Base-by-base conservation (phyloP, 1,139 yeast species). In the Hyphopichia buzzinii region DNA sequence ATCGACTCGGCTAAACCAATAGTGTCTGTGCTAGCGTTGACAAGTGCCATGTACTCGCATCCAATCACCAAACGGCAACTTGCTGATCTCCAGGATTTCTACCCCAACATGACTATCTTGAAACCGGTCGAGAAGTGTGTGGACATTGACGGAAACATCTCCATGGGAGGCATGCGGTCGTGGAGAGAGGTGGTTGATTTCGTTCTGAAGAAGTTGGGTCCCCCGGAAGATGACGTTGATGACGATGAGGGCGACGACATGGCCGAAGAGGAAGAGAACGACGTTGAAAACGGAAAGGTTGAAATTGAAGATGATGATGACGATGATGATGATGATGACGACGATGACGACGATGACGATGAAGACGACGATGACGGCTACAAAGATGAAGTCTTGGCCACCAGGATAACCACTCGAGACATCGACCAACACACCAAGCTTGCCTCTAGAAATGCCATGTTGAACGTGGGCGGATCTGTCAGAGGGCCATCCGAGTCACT, bases 91-190 rank as follows among this genome's bases (percentile, higher is more conserved):
- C 57, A 54, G 34, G 63, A 59, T 38, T 49, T 52, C 3, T 59
- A 53, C 35, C 63, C 64, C 11, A 54, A 55, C 36, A 53, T 59
- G 49, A 46, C 52, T 15, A 53, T 59, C 12, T 46, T 59, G 35
- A 58, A 57, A 35, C 64, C 64, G 4, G 62, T 56, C 19, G 64
- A 59, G 35, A 59, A 59, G 34, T 55, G 53, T 29, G 56, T 56
- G 16, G 63, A 59, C 41, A 49, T 50, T n/a, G 62, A 59, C 40
- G 64, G 64, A 3, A 57, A 55, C 31, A 59, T 59, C 12, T 47
- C 61, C 4, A 59, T 59, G 64, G 64, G 64, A 6, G 64, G 64
- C 11, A 59, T 59, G 64, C 42, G 63, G 27, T 49, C 59, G 4
- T 59, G 64, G 63, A 35, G 54, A 30, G 64, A 59, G 33, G 62